Percentiles rank a stretch among this genome's conserved stretches.
Evolutionary conservation across 2,329 filamentous ascomycete species (phyloP).

Genomic region (Lomentospora prolificans): DNA sequence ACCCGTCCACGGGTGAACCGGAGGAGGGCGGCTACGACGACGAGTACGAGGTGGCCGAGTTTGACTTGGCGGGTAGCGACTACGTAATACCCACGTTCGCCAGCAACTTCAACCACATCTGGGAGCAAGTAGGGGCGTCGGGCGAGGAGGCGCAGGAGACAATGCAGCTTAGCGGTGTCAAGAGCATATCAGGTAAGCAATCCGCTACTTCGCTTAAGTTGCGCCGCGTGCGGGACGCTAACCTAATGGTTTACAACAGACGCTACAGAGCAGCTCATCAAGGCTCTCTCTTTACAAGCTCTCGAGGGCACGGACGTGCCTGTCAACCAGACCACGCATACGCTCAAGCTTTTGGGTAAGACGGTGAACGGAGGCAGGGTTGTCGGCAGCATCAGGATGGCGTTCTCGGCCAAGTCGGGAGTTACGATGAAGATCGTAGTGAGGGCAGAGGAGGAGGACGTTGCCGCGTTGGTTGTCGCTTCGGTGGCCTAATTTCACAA

Average conservation of each 20-base stretch:
- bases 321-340: conserved; percentile 80
- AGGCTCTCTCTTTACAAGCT: conserved; percentile 80
- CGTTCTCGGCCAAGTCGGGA: conserved; percentile 81
- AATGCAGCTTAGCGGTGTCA: conserved; percentile 74
- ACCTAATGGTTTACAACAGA: conserved; percentile 41
- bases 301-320: conserved; percentile 90
- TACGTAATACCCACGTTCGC: conserved; percentile 91
- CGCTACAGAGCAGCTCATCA: conserved; percentile 82
- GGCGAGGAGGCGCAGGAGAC: conserved; percentile 90
- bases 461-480: conserved; percentile 74
- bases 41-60: conserved; percentile 92
- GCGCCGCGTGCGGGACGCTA: too few relatives aligned
- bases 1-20: conserved; percentile 84
- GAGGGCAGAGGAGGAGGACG: conserved; percentile 83
- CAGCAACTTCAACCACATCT: conserved; percentile 89
- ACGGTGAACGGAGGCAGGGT: conserved; percentile 85
- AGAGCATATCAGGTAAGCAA: conserved; percentile 87
- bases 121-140: conserved; percentile 84
- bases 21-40: conserved; percentile 92
- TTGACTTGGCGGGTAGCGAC: conserved; percentile 84
- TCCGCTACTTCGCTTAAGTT: too few relatives aligned
- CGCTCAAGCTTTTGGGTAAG: conserved; percentile 92
- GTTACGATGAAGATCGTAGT: conserved; percentile 94
- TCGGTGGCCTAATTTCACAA: conserved; percentile 58
- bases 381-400: conserved; percentile 82